Conservation (phyloP, 306 rosid genomes). For the Lupinus albus region DNA sequence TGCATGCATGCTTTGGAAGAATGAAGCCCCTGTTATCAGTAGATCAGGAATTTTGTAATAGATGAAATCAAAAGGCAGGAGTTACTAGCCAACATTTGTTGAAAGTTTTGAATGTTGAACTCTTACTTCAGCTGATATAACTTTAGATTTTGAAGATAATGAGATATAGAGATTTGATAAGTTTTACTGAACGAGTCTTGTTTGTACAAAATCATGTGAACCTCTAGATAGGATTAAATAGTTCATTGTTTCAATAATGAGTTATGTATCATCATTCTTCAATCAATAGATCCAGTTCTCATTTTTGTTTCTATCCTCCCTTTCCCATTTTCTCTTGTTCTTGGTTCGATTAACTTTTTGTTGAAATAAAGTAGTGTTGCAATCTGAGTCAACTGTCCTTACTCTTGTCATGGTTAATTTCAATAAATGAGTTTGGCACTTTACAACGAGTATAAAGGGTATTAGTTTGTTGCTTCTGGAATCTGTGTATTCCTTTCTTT, state of each 20-base stretch:
- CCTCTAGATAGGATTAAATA: conserved; percentile 46
- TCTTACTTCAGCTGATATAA: conserved; percentile 43
- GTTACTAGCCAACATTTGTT: conserved; percentile 41
- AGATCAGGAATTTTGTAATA: conserved; percentile 35
- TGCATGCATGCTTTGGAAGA: conserved; percentile 66
- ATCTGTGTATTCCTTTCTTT: background rate
- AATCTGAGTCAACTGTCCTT: background rate
- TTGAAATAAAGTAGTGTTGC: conserved; percentile 18
- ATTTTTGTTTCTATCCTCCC: conserved; percentile 13
- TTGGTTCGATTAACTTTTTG: conserved; percentile 27
- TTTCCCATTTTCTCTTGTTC: background rate
- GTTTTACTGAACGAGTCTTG: conserved; percentile 49
- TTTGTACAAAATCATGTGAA: conserved; percentile 48
- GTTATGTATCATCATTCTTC: conserved; percentile 33
- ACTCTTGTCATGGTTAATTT: background rate
- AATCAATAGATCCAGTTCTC: conserved; percentile 34
- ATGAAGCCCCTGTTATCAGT: conserved; percentile 43
- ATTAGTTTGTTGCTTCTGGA: background rate
- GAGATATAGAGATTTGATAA: conserved; percentile 54
- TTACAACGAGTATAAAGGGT: background rate
- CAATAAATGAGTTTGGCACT: background rate
- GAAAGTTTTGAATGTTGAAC: conserved; percentile 45
- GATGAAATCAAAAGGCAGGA: conserved; percentile 39
- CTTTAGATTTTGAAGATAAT: conserved; percentile 36
- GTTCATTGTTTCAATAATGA: conserved; percentile 43